These are phyloP conservation scores for Coemansia interrupta DNA, from an alignment of 192 early-diverging fungal species.

Conservation along the genomic window DNA sequence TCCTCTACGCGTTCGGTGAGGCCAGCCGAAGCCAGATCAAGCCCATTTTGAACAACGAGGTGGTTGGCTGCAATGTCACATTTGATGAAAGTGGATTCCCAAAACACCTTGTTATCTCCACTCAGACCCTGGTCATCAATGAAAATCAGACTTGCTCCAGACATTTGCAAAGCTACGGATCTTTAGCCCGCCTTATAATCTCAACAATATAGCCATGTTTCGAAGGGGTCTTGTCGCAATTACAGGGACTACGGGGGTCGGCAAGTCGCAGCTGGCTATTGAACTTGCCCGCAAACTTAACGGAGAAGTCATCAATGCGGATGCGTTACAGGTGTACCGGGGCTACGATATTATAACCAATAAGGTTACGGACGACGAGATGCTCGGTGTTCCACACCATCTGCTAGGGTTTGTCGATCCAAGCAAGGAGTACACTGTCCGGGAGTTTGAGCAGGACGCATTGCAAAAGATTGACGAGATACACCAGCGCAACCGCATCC, in stretches of 20 bases:
- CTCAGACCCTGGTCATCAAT: too few species aligned
- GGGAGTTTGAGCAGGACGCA: conserved; percentile 81
- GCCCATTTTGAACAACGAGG: too few species aligned
- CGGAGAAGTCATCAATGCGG: conserved; percentile 92
- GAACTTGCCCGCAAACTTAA: conserved; percentile 75
- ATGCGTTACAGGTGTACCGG: conserved; percentile 94
- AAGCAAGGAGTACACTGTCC: conserved; percentile 79
- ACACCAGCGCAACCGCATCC: conserved; percentile 63
- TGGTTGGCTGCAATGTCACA: too few species aligned
- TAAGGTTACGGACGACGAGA: conserved; percentile 77
- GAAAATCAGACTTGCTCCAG: too few species aligned
- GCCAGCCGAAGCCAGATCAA: too few species aligned
- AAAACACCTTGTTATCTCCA: too few species aligned
- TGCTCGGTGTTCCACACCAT: conserved; percentile 72
- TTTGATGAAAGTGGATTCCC: too few species aligned
- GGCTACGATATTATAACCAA: conserved; percentile 93
- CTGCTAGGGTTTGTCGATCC: conserved; percentile 74
- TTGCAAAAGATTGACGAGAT: conserved; percentile 71
- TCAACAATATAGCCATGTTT: neutral
- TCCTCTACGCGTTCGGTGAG: too few species aligned
- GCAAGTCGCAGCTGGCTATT: conserved; percentile 92
- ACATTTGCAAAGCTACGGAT: too few species aligned
- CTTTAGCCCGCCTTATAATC: too few species aligned
- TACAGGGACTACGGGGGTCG: conserved; percentile 90
- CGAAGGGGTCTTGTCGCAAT: conserved; percentile 58